phyloP scores from a whole-genome alignment of 2,329 filamentous ascomycete species.

The Claviceps maximensis region DNA sequence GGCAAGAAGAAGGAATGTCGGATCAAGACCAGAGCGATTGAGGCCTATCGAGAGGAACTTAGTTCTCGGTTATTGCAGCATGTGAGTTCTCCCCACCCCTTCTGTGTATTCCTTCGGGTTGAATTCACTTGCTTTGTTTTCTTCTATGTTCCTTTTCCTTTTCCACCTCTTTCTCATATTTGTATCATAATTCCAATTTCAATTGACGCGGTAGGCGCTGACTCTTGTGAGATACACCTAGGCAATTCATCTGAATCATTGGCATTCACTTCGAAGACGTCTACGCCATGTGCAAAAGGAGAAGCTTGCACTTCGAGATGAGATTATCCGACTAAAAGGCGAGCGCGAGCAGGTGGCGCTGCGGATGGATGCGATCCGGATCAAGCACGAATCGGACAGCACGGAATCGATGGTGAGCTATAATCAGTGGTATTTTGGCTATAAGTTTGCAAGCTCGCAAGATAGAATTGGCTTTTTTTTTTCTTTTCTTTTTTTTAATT shows the following conservation, averaged over 20 bases:
- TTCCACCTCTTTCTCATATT: background rate
- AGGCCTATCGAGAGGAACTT: constrained; percentile 45
- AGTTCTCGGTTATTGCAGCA: constrained; percentile 43
- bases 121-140: background rate
- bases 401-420: constrained; percentile 35
- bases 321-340: constrained; percentile 44
- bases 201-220: background rate
- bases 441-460: too few relatives aligned
- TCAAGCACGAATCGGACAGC: constrained; percentile 42
- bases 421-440: background rate
- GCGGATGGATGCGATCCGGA: constrained; percentile 49
- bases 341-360: constrained; percentile 50
- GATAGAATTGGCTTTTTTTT: background rate
- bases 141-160: background rate
- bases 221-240: constrained; percentile 9
- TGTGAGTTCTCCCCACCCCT: constrained; percentile 21
- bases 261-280: constrained; percentile 43
- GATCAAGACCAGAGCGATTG: constrained; percentile 42
- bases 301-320: constrained; percentile 42
- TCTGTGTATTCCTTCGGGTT: background rate
- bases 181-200: too few relatives aligned
- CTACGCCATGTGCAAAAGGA: constrained; percentile 44
- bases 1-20: constrained; percentile 39
- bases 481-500: background rate
- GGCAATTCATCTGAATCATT: constrained; percentile 47